Evolutionary conservation across 2,329 filamentous ascomycete genomes (phyloP).

Genomic region (Pyricularia sp.): DNA sequence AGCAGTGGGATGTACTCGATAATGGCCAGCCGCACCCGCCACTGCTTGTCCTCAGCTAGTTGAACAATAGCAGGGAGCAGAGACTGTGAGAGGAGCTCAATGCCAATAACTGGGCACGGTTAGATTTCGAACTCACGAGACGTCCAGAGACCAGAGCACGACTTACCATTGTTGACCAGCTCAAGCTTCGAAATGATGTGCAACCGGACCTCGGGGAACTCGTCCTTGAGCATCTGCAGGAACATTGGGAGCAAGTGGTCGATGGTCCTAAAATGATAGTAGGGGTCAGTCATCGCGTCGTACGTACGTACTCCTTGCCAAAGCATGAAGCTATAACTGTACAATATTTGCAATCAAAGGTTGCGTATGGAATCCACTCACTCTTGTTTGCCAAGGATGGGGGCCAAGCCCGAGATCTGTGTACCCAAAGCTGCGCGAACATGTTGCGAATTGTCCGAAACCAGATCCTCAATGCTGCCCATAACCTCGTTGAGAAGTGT

Average conservation of each 20-base stretch:
- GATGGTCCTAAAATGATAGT: slow-evolving; percentile 55
- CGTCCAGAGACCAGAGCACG: background rate
- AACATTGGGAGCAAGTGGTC: slow-evolving; percentile 97
- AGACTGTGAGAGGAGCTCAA: slow-evolving; percentile 90
- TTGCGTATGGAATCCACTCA: slow-evolving; percentile 28
- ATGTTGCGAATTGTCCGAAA: slow-evolving; percentile 92
- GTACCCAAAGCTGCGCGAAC: slow-evolving; percentile 90
- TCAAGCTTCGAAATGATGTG: slow-evolving; percentile 99
- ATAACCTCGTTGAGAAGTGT: slow-evolving; percentile 92
- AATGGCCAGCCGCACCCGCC: slow-evolving; percentile 92
- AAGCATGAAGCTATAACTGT: background rate
- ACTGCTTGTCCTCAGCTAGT: slow-evolving; percentile 97
- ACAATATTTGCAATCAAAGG: background rate
- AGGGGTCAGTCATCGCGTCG: background rate
- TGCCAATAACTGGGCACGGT: slow-evolving; percentile 66
- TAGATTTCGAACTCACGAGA: slow-evolving; percentile 6
- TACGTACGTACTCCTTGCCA: background rate
- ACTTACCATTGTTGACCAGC: slow-evolving; percentile 80
- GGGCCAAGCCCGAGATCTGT: slow-evolving; percentile 91
- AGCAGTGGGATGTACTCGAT: slow-evolving; percentile 98
- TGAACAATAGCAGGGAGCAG: slow-evolving; percentile 95
- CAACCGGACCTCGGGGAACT: slow-evolving; percentile 92
- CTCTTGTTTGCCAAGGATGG: slow-evolving; percentile 96
- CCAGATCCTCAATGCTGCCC: slow-evolving; percentile 89
- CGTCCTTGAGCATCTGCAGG: slow-evolving; percentile 97